Evolutionary conservation across 805 yeast species (phyloP), one percentile per base, ranked within the genome.

Genomic region (Ogataea saltuana): DNA sequence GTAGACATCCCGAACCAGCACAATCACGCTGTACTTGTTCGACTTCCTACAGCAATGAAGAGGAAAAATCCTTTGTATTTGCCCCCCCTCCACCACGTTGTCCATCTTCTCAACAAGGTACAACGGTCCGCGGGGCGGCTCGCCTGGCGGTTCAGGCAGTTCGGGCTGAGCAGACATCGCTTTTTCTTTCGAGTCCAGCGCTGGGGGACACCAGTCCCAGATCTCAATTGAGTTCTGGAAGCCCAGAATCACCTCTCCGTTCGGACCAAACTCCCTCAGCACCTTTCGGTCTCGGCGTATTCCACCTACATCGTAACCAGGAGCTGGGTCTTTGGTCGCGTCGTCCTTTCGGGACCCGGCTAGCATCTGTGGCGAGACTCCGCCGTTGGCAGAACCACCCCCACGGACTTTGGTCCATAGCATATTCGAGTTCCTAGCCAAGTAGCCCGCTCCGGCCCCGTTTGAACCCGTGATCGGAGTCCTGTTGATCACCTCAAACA

Each of bases 171-270:
- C 12, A 5, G 28, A 10, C 28, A 25, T 6, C 4, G 6, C n/a
- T 12, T 25, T 13, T 6, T 25, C 28, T 25, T 25, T 25, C 12
- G n/a, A n/a, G n/a, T 10, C 12, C 28, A 25, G 13, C n/a, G 10
- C 28, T 4, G 33, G 34, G 12, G 26, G 33, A 22, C 6, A 22
- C 74, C 74, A 68, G 42, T 69, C 73, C 72, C 72, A 71, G 6
- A 70, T 58, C 38, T 69, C 68, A 12, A 71, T 52, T 1, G 52
- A 29, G 40, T 58, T 53, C 3, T 51, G 51, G 35, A 51, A 60
- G 0, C 56, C 63, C 2, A 64, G 27, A 16, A 68, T 50, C 0
- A 71, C 41, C 42, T 71, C 75, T 2, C 75, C 74, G 41, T 63
- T 57, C 6, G 42, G n/a, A 0, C 74, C 74, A 42, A 67, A 61